Evolutionary conservation across 208 protist species (phyloP), one percentile per base, ranked within the genome.

Genomic region (Trypanosoma theileri): DNA sequence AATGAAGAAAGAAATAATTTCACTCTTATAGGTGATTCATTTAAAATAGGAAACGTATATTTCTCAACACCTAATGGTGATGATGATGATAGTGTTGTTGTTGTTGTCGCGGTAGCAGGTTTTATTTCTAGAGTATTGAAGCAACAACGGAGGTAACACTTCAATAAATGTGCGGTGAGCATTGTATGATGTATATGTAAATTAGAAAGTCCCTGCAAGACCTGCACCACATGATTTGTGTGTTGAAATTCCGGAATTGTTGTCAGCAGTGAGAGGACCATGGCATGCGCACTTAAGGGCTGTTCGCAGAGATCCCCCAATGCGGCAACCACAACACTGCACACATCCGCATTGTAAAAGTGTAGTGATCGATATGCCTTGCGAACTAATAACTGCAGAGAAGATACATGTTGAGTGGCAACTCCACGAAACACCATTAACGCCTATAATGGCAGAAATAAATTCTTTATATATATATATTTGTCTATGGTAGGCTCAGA

Each of bases 91-190:
- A 6, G 1, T 35, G 28, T 35, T 35, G 6, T 35, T 6, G 28
- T 35, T 35, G 28, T 35, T 35, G 28, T 35, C 6, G 6, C 6
- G 4, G 28, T 35, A 8, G 28, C 6, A 35, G 28, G 28, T 6
- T 35, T 35, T 35, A 35, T 35, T 35, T 35, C 6, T 1, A 6
- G 1, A 1, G 1, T 35, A 35, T 6, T 35, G 6, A 59, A 74
- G 26, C 42, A 69, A 57, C 69, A 65, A 19, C 75, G 75, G 35
- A 80, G 35, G 66, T 78, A 78, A 21, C 56, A 14, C 40, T 82
- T 72, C 6, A 88, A 58, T 9, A 88, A 17, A 68, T 85, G 69
- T 0, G 83, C 76, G 0, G 77, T 85, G 3, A 83, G 58, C 71
- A 85, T 73, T 12, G 45, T 14, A 22, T 81, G 79, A 16, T 66